A percentile compares a stretch with the other conserved stretches of the same genome.
Evolutionary conservation across 805 yeast genomes (phyloP).

Genomic region (Wickerhamiella allomyrinae): DNA sequence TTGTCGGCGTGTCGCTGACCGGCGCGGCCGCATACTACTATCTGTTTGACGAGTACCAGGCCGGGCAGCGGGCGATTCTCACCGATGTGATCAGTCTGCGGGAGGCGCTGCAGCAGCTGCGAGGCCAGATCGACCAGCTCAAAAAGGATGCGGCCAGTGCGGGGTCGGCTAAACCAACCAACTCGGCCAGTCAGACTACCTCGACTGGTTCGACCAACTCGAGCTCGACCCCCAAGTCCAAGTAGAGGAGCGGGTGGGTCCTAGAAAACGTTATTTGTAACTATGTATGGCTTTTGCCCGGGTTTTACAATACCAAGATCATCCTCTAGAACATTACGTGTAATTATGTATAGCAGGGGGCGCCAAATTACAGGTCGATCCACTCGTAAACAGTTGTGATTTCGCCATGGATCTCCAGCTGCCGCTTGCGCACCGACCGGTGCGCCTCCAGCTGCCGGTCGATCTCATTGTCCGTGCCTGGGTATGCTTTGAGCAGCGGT

Average conservation of each 20-base stretch:
- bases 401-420: constrained; percentile 71
- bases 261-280: too few relatives aligned
- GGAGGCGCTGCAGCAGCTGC: constrained; percentile 51
- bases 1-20: constrained; percentile 59
- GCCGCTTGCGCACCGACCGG: constrained; percentile 45
- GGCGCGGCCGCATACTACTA: constrained; percentile 68
- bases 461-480: constrained; percentile 42
- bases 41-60: constrained; percentile 61
- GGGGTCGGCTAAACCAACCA: too few relatives aligned
- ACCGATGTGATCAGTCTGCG: constrained; percentile 63
- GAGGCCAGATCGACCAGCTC: constrained; percentile 49
- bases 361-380: constrained; percentile 32
- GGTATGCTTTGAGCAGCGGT: constrained; percentile 9
- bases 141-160: constrained; percentile 31
- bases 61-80: constrained; percentile 55
- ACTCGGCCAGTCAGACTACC: neutral
- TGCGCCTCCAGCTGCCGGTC: constrained; percentile 45
- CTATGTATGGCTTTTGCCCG: too few relatives aligned
- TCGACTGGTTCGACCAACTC: neutral
- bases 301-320: too few relatives aligned
- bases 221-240: neutral
- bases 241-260: too few relatives aligned
- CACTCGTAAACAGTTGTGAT: constrained; percentile 82
- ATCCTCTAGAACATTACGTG: neutral
- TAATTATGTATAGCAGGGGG: neutral